Base-by-base conservation (phyloP, 192 early-diverging fungal species). In the Geosiphon pyriformis region DNA sequence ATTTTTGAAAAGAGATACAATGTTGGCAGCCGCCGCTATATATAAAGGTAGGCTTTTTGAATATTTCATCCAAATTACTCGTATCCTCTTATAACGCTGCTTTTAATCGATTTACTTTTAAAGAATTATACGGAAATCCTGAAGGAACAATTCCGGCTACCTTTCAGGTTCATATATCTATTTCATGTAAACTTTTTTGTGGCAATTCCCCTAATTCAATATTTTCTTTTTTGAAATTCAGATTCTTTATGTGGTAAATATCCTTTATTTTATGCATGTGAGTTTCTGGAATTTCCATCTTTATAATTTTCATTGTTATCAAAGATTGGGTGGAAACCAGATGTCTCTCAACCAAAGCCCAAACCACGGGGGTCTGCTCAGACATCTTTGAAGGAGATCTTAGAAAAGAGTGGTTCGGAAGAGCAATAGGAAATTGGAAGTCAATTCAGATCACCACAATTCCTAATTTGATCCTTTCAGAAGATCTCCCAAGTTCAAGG, bases 281-380 rank as follows among this genome's bases (percentile, higher is more conserved):
- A n/a, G n/a, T n/a, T n/a, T n/a, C n/a, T n/a, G n/a, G n/a, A n/a
- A n/a, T n/a, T n/a, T n/a, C n/a, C n/a, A n/a, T n/a, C n/a, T n/a
- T n/a, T n/a, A n/a, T n/a, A n/a, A n/a, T n/a, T n/a, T n/a, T n/a
- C n/a, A n/a, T n/a, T n/a, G n/a, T n/a, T n/a, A n/a, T 69, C 4
- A 17, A 73, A 87, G 89, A 94, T 98, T 78, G 94, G 93, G 30
- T 98, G 94, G 95, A 98, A 96, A 72, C 92, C 93, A 2, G 85
- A 91, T 34, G 74, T 82, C 20, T 85, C 85, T 26, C 92, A 94
- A 65, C 92, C 92, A 48, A 84, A 90, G 73, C 93, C 95, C 4
- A 72, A 88, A 52, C 70, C 86, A 30, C 82, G 93, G 37, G 95
- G 95, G 15, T 89, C 92, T 2, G 93, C 83, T 4, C 78, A 85